Conservation (phyloP, 768 basidiomycete genomes). For the Plicaturopsis crispa region DNA sequence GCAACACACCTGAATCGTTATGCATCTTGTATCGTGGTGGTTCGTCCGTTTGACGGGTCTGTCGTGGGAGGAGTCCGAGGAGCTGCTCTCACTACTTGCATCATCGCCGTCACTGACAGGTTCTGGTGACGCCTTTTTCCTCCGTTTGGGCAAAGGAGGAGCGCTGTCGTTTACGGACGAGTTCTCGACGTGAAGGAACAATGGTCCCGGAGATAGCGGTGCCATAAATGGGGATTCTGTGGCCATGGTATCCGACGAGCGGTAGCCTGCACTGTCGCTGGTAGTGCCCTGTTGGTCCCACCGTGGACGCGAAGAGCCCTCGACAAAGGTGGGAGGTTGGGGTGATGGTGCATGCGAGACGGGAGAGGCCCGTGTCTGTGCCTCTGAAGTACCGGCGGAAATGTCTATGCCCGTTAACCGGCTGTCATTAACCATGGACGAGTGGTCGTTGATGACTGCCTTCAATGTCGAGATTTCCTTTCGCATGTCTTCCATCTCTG, state of each 20-base stretch:
- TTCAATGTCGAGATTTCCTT: constrained; percentile 43
- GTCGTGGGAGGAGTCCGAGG: constrained; percentile 20
- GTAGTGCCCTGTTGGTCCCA: constrained; percentile 11
- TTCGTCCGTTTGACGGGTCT: constrained; percentile 38
- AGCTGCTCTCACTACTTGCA: constrained; percentile 26
- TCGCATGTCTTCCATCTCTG: constrained; percentile 49
- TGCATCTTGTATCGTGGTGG: constrained; percentile 56
- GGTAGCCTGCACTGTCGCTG: constrained; percentile 19
- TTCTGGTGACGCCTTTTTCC: constrained; percentile 22
- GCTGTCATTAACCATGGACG: background rate
- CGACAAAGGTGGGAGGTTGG: constrained; percentile 24
- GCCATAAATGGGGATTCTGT: constrained; percentile 12
- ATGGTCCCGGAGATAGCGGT: constrained; percentile 10
- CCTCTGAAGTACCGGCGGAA: constrained; percentile 11
- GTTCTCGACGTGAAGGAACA: constrained; percentile 14
- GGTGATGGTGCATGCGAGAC: constrained; percentile 29
- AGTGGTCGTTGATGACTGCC: constrained; percentile 22
- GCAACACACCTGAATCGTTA: constrained; percentile 56
- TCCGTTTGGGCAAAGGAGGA: constrained; percentile 8
- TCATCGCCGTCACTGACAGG: constrained; percentile 31
- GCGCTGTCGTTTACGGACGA: constrained; percentile 6
- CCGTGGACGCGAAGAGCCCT: constrained; percentile 28
- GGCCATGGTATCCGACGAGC: constrained; percentile 10
- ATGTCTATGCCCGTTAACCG: background rate
- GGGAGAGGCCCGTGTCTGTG: constrained; percentile 23